Percentiles rank a stretch among this genome's conserved stretches.
These are phyloP conservation scores for Prunus padus DNA, from an alignment of 306 rosid genomes.

Conservation along the genomic window DNA sequence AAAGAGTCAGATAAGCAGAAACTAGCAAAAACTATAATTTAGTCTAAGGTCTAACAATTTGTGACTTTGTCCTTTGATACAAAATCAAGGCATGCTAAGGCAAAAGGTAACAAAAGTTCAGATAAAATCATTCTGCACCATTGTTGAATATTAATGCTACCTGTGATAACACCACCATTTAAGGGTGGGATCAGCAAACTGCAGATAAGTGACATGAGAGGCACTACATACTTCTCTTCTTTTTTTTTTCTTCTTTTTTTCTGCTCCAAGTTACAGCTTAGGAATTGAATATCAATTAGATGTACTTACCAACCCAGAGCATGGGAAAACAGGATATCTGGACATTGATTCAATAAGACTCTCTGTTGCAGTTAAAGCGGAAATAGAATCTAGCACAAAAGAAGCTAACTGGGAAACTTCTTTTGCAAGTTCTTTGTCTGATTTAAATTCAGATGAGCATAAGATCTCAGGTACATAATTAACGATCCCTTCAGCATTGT, in stretches of 20 bases:
- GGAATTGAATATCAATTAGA: background rate
- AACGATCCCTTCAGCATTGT: conserved; percentile 34
- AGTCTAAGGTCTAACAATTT: background rate
- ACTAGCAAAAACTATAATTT: background rate
- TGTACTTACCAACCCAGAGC: conserved; percentile 57
- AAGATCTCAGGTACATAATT: conserved; percentile 71
- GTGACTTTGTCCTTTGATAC: background rate
- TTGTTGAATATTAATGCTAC: background rate
- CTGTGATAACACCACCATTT: background rate
- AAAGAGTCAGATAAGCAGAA: background rate
- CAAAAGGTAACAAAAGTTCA: background rate
- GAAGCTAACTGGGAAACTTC: conserved; percentile 64
- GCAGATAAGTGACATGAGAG: background rate
- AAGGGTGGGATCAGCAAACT: background rate
- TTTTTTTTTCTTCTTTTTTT: background rate
- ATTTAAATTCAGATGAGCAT: conserved; percentile 35
- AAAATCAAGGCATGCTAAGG: background rate
- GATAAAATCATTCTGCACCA: background rate
- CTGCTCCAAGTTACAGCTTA: conserved; percentile 4
- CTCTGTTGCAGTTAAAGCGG: conserved; percentile 31
- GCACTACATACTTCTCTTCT: too few species aligned
- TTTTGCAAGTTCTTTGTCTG: conserved; percentile 59
- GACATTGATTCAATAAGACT: conserved; percentile 41
- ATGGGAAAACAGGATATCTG: conserved; percentile 34
- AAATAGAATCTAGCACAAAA: conserved; percentile 43